Evolutionary conservation across 306 rosid genomes (phyloP).

Genomic region (Rosa persica): DNA sequence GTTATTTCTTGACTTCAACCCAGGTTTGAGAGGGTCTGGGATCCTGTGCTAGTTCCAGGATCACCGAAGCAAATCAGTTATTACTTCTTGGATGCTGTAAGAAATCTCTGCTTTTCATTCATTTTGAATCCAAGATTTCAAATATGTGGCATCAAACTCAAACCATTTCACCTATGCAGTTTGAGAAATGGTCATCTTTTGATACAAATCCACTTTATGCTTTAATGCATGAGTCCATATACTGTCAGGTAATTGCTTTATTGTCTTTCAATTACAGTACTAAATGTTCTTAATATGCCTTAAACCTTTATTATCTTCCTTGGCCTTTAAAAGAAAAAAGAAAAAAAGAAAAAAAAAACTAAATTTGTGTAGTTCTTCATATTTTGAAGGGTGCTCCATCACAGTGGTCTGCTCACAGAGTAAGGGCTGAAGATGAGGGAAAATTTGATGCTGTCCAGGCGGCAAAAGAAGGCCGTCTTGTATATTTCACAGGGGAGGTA

Average conservation of each 20-base stretch:
- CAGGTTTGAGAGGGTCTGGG: conserved; percentile 97
- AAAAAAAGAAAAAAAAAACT: background rate
- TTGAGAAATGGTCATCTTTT: conserved; percentile 54
- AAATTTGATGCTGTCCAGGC: conserved; percentile 64
- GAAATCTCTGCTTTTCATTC: conserved; percentile 31
- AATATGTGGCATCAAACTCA: conserved; percentile 27
- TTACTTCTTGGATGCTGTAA: conserved; percentile 73
- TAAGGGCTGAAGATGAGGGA: conserved; percentile 53
- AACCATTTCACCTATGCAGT: conserved; percentile 46
- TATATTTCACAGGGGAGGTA: conserved; percentile 86
- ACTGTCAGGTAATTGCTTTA: conserved; percentile 70
- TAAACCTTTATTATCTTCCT: conserved; percentile 6
- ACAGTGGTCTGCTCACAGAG: conserved; percentile 71
- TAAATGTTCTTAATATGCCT: conserved; percentile 5
- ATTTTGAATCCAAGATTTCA: conserved; percentile 24
- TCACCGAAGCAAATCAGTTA: conserved; percentile 66
- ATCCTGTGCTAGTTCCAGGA: conserved; percentile 81
- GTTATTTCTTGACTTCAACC: conserved; percentile 1
- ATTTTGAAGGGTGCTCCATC: conserved; percentile 68
- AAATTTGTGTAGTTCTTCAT: background rate
- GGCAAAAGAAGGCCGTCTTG: conserved; percentile 63
- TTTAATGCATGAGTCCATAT: conserved; percentile 73
- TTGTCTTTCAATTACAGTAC: conserved; percentile 5
- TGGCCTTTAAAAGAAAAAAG: background rate
- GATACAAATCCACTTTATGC: conserved; percentile 86